Percentiles rank a stretch among this genome's conserved stretches.
These are phyloP conservation scores for Citeromyces siamensis DNA, from an alignment of 1,139 yeast species.

Conservation along the genomic window DNA sequence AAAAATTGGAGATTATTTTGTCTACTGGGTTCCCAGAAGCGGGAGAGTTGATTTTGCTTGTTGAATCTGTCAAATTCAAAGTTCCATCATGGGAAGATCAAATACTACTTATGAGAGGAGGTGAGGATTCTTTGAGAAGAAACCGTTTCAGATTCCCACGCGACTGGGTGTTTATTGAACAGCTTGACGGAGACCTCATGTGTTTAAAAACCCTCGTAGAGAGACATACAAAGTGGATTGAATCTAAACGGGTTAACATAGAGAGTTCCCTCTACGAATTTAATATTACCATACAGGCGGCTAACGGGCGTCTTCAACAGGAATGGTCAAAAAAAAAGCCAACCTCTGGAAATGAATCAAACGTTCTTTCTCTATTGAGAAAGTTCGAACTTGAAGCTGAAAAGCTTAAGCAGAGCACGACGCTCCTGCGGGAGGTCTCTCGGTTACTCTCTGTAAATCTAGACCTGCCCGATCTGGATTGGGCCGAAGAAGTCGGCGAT, in stretches of 20 bases:
- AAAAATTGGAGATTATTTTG: conserved; percentile 20
- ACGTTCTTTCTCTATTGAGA: conserved; percentile 35
- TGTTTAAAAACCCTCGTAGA: conserved; percentile 31
- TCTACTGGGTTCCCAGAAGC: conserved; percentile 21
- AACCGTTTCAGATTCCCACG: conserved; percentile 35
- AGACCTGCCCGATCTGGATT: conserved; percentile 19
- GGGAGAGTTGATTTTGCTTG: conserved; percentile 12
- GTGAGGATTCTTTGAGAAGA: conserved; percentile 33
- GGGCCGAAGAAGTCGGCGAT: conserved; percentile 41
- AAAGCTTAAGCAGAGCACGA: conserved; percentile 14
- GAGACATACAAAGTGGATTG: conserved; percentile 26
- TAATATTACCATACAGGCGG: conserved; percentile 24
- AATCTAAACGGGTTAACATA: conserved; percentile 29
- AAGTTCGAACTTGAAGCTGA: conserved; percentile 25
- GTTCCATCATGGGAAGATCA: conserved; percentile 18
- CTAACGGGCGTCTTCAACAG: conserved; percentile 13
- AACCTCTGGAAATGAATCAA: conserved; percentile 22
- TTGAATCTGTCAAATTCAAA: conserved; percentile 13
- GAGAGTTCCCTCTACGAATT: conserved; percentile 30
- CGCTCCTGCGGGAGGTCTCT: conserved; percentile 28
- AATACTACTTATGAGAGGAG: conserved; percentile 19
- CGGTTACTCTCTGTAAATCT: conserved; percentile 24
- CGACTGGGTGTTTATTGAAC: conserved; percentile 55
- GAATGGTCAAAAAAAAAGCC: conserved; percentile 45
- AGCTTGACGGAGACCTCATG: conserved; percentile 46